phyloP scores from a whole-genome alignment of 441 rosid species.

The Adansonia grandidieri region DNA sequence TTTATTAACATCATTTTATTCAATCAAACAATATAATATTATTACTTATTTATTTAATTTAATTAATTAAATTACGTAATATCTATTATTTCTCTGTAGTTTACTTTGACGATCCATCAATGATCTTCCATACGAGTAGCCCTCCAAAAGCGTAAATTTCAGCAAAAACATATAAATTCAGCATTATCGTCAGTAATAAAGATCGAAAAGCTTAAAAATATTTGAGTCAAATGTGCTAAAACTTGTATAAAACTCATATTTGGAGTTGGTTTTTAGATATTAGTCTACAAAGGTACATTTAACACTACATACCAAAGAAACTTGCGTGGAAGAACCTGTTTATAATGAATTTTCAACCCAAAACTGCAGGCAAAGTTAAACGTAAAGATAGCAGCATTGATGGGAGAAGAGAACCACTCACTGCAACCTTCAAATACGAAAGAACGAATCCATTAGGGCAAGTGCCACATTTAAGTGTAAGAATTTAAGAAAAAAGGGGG shows the following conservation, averaged over 20 bases:
- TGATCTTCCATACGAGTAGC: too few species aligned
- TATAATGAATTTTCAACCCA: neutral
- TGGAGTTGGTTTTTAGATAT: neutral
- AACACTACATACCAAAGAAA: neutral
- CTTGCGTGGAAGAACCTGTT: neutral
- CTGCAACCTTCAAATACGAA: conserved; percentile 6
- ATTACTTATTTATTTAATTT: too few species aligned
- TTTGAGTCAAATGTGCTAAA: neutral
- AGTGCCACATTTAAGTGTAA: neutral
- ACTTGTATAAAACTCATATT: neutral
- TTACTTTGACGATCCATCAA: too few species aligned
- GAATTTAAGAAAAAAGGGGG: neutral
- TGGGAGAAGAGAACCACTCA: neutral
- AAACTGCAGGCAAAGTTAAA: conserved; percentile 11
- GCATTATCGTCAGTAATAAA: neutral
- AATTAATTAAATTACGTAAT: too few species aligned
- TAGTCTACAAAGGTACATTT: neutral
- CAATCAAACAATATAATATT: too few species aligned
- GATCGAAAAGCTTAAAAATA: neutral
- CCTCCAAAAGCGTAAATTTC: too few species aligned
- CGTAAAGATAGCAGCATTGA: neutral
- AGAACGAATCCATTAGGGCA: neutral
- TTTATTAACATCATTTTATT: too few species aligned
- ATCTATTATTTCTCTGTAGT: too few species aligned
- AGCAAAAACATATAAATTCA: neutral